phyloP scores from a whole-genome alignment of 257 asterid genomes.

The Thymus quinquecostatus region DNA sequence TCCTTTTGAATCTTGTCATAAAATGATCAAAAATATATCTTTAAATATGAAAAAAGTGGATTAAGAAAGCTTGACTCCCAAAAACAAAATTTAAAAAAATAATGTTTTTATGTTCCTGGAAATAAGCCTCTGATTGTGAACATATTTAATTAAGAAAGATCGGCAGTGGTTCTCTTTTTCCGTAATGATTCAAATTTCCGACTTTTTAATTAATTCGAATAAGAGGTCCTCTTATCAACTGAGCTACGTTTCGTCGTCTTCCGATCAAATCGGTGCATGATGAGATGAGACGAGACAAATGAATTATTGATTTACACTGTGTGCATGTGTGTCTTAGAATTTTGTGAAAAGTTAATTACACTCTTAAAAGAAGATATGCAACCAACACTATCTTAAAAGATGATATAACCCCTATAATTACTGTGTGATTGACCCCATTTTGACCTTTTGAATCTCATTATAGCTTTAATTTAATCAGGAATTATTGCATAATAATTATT shows the following conservation, averaged over 20 bases:
- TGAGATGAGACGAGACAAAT: not conserved
- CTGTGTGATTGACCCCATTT: too few relatives aligned
- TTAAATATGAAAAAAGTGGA: not conserved
- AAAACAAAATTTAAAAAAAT: not conserved
- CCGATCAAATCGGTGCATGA: too few relatives aligned
- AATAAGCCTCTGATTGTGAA: not conserved
- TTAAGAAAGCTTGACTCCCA: not conserved
- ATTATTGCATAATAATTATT: too few relatives aligned
- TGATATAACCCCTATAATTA: too few relatives aligned
- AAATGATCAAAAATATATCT: not conserved
- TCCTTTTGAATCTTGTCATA: not conserved
- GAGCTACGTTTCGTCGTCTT: too few relatives aligned
- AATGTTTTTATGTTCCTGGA: not conserved
- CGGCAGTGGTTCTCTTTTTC: too few relatives aligned
- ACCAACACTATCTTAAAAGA: not conserved
- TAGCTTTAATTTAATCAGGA: too few relatives aligned
- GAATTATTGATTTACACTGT: slow-evolving; percentile 22
- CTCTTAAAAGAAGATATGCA: not conserved
- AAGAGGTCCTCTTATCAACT: too few relatives aligned
- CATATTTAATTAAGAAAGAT: not conserved
- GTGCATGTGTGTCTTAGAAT: not conserved
- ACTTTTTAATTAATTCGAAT: too few relatives aligned
- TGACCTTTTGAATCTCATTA: too few relatives aligned
- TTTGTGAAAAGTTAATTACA: not conserved
- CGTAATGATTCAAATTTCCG: too few relatives aligned